Conservation (phyloP, 31 red algal species). For the Endocladia muricata region DNA sequence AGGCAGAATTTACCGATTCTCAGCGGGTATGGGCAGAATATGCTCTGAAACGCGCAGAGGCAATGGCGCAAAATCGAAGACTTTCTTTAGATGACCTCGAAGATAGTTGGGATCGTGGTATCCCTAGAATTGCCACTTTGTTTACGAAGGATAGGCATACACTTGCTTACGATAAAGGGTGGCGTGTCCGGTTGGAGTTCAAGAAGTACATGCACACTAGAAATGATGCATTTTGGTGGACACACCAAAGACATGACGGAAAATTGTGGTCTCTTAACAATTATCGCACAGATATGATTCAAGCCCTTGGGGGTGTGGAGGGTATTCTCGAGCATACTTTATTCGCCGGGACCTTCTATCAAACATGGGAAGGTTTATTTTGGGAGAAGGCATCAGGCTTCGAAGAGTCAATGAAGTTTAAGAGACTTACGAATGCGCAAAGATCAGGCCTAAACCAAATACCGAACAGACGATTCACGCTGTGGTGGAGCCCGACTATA, state of each 20-base stretch:
- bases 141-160: conserved; percentile 93
- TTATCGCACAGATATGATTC: conserved; percentile 93
- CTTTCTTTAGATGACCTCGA: conserved; percentile 92
- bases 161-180: conserved; percentile 95
- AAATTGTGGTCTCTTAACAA: conserved; percentile 89
- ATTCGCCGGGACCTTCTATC: conserved; percentile 90
- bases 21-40: conserved; percentile 95
- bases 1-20: conserved; percentile 88
- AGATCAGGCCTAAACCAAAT: conserved; percentile 94
- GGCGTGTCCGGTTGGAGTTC: conserved; percentile 85
- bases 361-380: conserved; percentile 95
- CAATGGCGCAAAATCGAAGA: conserved; percentile 73
- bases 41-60: conserved; percentile 80
- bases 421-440: conserved; percentile 92
- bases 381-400: conserved; percentile 98
- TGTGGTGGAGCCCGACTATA: conserved; percentile 99
- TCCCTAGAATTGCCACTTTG: conserved; percentile 87
- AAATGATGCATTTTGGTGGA: conserved; percentile 96
- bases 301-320: conserved; percentile 95
- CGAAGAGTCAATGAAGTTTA: conserved; percentile 95
- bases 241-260: conserved; percentile 92
- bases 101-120: conserved; percentile 92
- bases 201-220: conserved; percentile 84
- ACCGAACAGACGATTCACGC: conserved; percentile 94
- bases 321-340: conserved; percentile 96